Conservation (phyloP, 208 protist species). For the Kentomonas sorsogonicus region DNA sequence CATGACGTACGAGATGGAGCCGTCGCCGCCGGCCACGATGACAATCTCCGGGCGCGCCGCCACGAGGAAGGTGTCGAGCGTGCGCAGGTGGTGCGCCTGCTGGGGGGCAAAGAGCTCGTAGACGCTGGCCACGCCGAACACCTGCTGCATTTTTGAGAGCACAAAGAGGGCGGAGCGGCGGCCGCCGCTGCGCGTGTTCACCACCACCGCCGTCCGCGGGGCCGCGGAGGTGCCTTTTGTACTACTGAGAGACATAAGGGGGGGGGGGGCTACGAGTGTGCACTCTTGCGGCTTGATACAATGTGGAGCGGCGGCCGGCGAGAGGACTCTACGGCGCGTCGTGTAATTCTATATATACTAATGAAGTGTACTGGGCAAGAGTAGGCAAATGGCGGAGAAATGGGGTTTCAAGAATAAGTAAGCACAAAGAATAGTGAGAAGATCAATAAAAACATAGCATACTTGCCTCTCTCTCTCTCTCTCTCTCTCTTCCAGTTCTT, state of each 20-base stretch:
- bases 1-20: conserved; percentile 50
- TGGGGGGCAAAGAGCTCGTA: conserved; percentile 27
- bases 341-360: too few species aligned
- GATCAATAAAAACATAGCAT: not conserved
- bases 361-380: not conserved
- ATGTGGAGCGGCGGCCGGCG: too few species aligned
- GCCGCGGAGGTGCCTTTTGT: too few species aligned
- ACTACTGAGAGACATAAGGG: not conserved
- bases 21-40: conserved; percentile 61
- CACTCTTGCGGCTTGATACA: too few species aligned
- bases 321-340: too few species aligned
- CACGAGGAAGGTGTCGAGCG: conserved; percentile 23
- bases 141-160: conserved; percentile 15
- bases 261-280: not conserved
- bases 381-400: not conserved
- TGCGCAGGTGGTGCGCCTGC: conserved; percentile 6
- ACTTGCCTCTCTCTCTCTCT: not conserved
- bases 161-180: conserved; percentile 26
- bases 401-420: conserved; percentile 1
- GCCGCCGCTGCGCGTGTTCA: conserved; percentile 51
- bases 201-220: conserved; percentile 19
- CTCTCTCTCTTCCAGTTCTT: conserved; percentile 1
- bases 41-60: conserved; percentile 22
- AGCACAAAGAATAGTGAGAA: not conserved
- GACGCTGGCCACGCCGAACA: conserved; percentile 29